Evolutionary conservation across 1,284 basidiomycete species (phyloP), one percentile per base, ranked within the genome.

Genomic region (Papiliotrema fonsecae): DNA sequence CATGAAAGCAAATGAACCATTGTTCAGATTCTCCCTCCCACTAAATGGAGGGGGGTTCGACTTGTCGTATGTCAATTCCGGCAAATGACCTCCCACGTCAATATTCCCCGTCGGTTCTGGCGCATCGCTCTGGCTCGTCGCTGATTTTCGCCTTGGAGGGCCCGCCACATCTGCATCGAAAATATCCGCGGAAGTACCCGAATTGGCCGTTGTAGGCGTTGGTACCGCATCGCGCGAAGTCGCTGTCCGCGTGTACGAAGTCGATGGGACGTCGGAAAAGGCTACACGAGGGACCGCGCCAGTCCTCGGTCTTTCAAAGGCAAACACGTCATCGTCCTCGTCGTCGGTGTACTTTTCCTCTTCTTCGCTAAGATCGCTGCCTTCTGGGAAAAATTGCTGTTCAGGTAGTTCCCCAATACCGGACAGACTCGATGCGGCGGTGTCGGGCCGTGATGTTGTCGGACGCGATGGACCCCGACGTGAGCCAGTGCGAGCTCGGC

Each of bases 291-390:
- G 58, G 18, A 56, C 59, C 14, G 62, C 63, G 14, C 63, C 62
- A 0, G 71, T 74, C n/a, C 52, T 45, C 1, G 72, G 71, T 38
- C 69, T 45, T 25, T 60, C 55, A 46, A 75, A 75, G 0, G 72
- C 73, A 47, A 71, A 73, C 6, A 73, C 65, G 16, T 56, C 47
- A 13, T 47, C 60, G 18, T 60, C 60, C 14, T 64, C 61, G 26
- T 65, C 64, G 6, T 56, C 57, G 14, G 67, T 62, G 25, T 61
- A 59, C 11, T 60, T 55, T 18, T 62, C 63, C 21, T 67, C 64
- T n/a, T 64, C 62, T 25, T 69, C 64, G n/a, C 60, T 58, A 40
- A 61, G 60, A 18, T 60, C 61, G 18, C 65, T 60, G 13, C 58
- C 59, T 43, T 67, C 65, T 4, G 68, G 65, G 45, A 64, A 69